Evolutionary conservation across 371 early-diverging fungal genomes (phyloP).

Genomic region (Enteropsectra breve): DNA sequence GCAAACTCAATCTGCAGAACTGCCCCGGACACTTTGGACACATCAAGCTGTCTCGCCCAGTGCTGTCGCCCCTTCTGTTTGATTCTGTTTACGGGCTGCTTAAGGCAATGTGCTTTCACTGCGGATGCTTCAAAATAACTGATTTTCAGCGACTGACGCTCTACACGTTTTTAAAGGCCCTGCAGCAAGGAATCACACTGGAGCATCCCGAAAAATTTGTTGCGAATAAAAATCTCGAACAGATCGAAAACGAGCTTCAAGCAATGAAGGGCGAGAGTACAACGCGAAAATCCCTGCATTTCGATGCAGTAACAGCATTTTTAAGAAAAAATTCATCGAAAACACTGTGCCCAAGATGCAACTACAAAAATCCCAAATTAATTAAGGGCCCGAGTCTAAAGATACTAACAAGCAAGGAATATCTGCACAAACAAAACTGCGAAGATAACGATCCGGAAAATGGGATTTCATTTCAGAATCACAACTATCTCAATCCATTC

Average conservation of each 20-base stretch:
- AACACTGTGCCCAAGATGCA: constrained; percentile 46
- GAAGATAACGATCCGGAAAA: background rate
- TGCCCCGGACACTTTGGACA: constrained; percentile 62
- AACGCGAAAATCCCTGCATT: background rate
- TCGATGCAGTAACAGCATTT: background rate
- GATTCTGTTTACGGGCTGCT: constrained; percentile 72
- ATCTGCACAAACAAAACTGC: too few relatives aligned
- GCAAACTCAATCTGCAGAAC: constrained; percentile 37
- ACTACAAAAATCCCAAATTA: constrained; percentile 26
- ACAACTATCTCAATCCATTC: constrained; percentile 10
- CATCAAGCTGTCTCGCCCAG: constrained; percentile 43
- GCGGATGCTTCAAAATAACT: constrained; percentile 72
- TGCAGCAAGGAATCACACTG: constrained; percentile 25
- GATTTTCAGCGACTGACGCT: constrained; percentile 24
- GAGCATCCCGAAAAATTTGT: constrained; percentile 19
- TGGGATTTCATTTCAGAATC: background rate
- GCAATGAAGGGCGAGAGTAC: constrained; percentile 6
- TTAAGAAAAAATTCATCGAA: background rate
- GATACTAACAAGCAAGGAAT: constrained; percentile 18
- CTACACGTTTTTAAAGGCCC: constrained; percentile 32
- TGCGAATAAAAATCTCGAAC: constrained; percentile 7
- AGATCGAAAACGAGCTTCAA: constrained; percentile 13
- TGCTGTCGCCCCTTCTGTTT: constrained; percentile 76
- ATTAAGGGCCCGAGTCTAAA: constrained; percentile 14
- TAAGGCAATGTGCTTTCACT: constrained; percentile 74